Conservation (phyloP, 345 rosid genomes). For the Aethionema arabicum region DNA sequence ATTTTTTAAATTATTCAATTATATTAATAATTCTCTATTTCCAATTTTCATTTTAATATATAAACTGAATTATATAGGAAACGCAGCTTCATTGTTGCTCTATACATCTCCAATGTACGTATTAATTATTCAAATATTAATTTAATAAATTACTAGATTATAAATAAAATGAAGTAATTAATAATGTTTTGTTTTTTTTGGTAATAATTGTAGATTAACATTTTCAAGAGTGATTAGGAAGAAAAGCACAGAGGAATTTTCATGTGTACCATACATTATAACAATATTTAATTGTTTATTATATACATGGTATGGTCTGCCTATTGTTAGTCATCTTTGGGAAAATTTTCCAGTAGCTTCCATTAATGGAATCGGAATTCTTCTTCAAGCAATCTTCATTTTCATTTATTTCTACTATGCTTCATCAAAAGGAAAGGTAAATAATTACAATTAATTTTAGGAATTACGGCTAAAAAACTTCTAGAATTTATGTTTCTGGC, state of each 20-base stretch:
- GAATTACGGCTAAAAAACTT: too few relatives aligned
- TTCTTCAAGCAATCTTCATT: slow-evolving; percentile 67
- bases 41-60: not conserved
- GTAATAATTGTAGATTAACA: slow-evolving; percentile 55
- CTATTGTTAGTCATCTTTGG: slow-evolving; percentile 76
- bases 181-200: slow-evolving; percentile 10
- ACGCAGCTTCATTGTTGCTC: slow-evolving; percentile 72
- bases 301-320: slow-evolving; percentile 83
- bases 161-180: not conserved
- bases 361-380: slow-evolving; percentile 70
- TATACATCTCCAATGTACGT: slow-evolving; percentile 72
- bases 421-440: slow-evolving; percentile 60
- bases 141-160: too few relatives aligned
- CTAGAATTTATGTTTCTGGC: too few relatives aligned
- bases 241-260: slow-evolving; percentile 73
- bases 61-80: slow-evolving; percentile 52
- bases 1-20: not conserved
- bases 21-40: slow-evolving; percentile 1
- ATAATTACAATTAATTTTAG: not conserved
- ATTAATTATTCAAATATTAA: not conserved
- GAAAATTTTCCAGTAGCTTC: slow-evolving; percentile 75
- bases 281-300: slow-evolving; percentile 69
- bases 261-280: slow-evolving; percentile 72
- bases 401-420: slow-evolving; percentile 56
- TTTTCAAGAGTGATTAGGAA: slow-evolving; percentile 63